Evolutionary conservation across 192 early-diverging fungal species (phyloP).

Genomic region (Umbelopsis isabellina): DNA sequence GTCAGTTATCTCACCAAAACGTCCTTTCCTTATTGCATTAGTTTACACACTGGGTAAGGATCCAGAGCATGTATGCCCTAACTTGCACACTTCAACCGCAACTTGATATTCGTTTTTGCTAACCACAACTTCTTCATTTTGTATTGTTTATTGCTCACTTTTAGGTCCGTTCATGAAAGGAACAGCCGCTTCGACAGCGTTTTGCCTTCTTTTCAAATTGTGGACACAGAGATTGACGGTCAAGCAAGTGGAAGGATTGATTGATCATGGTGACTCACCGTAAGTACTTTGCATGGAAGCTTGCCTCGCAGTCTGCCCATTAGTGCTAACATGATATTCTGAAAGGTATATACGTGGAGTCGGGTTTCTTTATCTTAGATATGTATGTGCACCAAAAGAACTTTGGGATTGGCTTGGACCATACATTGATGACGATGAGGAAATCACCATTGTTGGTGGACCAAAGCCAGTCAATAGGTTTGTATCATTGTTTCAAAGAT

Average conservation of each 20-base stretch:
- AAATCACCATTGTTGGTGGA: slow-evolving; percentile 62
- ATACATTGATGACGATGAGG: slow-evolving; percentile 82
- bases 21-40: slow-evolving; percentile 27
- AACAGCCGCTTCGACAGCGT: slow-evolving; percentile 78
- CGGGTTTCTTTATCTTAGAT: slow-evolving; percentile 82
- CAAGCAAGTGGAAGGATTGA: slow-evolving; percentile 76
- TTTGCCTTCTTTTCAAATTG: slow-evolving; percentile 83
- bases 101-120: background rate
- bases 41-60: slow-evolving; percentile 43
- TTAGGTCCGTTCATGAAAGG: slow-evolving; percentile 84
- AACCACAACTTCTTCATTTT: slow-evolving; percentile 14
- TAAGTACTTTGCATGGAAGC: slow-evolving; percentile 39
- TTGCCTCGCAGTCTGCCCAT: background rate
- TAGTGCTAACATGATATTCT: background rate
- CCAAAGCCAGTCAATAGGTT: slow-evolving; percentile 62
- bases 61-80: slow-evolving; percentile 21
- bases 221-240: slow-evolving; percentile 78
- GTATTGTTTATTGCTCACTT: slow-evolving; percentile 8
- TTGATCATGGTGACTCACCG: slow-evolving; percentile 78
- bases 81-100: slow-evolving; percentile 2
- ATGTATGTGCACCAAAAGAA: slow-evolving; percentile 74
- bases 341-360: slow-evolving; percentile 73
- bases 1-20: background rate
- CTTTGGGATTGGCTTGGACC: slow-evolving; percentile 81
- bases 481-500: slow-evolving; percentile 14